Conservation (phyloP, 371 early-diverging fungal genomes). For the Smittium mucronatum region DNA sequence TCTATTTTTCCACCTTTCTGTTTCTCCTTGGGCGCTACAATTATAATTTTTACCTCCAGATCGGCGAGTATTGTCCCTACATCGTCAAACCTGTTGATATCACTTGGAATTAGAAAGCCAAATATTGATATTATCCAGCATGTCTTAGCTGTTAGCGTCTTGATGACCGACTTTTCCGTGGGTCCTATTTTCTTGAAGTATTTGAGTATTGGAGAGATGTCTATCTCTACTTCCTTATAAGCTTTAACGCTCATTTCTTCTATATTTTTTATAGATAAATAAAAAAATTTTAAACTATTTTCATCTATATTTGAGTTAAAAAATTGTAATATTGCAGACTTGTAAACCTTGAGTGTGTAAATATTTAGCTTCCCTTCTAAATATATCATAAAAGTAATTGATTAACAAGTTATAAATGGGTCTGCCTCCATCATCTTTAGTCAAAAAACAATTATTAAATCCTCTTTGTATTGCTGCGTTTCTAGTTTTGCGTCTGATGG, state of each 20-base stretch:
- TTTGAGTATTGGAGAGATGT: background rate
- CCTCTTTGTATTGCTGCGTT: background rate
- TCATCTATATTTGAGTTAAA: background rate
- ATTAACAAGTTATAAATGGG: background rate
- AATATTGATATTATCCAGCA: background rate
- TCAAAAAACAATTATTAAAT: background rate
- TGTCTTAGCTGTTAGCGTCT: background rate
- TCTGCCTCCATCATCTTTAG: background rate
- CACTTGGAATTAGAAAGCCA: background rate
- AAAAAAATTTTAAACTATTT: background rate
- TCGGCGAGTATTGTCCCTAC: background rate
- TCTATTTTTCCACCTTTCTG: background rate
- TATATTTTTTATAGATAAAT: background rate
- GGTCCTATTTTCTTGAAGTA: background rate
- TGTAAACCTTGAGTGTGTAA: background rate
- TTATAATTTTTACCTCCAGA: background rate
- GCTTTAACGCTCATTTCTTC: background rate
- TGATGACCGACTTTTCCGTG: background rate
- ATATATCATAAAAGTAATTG: background rate
- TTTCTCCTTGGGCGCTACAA: background rate
- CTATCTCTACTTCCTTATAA: background rate
- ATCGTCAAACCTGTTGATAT: conserved; percentile 1
- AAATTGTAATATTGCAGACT: background rate
- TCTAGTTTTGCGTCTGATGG: background rate
- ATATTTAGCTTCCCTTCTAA: background rate